Conservation (phyloP, 345 rosid species). For the Ceriops zippeliana region DNA sequence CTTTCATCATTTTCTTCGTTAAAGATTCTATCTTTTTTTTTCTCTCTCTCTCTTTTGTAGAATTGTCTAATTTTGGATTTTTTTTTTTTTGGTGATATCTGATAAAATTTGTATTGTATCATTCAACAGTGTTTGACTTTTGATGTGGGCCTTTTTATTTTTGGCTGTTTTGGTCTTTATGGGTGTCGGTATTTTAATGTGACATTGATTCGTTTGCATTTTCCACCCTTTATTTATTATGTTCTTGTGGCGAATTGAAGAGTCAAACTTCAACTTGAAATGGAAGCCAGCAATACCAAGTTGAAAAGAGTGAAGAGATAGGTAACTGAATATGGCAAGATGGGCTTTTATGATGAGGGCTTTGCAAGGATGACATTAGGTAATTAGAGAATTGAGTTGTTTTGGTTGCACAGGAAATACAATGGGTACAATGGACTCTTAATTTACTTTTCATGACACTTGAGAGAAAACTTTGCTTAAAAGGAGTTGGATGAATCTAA, state of each 20-base stretch:
- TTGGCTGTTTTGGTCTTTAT: not conserved
- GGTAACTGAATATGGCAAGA: too few species aligned
- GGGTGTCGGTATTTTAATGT: not conserved
- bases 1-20: not conserved
- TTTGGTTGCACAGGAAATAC: too few species aligned
- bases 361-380: too few species aligned
- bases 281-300: not conserved
- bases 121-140: not conserved
- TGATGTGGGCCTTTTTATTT: not conserved
- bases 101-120: not conserved
- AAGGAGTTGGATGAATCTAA: too few species aligned
- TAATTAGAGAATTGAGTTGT: too few species aligned
- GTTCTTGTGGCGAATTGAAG: not conserved
- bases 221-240: not conserved
- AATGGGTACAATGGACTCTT: too few species aligned
- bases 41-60: not conserved
- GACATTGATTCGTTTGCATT: not conserved
- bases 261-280: not conserved
- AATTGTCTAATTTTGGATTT: not conserved
- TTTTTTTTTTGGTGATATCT: not conserved
- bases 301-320: too few species aligned
- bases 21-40: not conserved
- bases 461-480: too few species aligned
- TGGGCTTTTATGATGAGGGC: too few species aligned
- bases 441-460: too few species aligned